Conservation (phyloP, 225 moss, liverwort and hornwort species). For the Rhytidiadelphus loreus region DNA sequence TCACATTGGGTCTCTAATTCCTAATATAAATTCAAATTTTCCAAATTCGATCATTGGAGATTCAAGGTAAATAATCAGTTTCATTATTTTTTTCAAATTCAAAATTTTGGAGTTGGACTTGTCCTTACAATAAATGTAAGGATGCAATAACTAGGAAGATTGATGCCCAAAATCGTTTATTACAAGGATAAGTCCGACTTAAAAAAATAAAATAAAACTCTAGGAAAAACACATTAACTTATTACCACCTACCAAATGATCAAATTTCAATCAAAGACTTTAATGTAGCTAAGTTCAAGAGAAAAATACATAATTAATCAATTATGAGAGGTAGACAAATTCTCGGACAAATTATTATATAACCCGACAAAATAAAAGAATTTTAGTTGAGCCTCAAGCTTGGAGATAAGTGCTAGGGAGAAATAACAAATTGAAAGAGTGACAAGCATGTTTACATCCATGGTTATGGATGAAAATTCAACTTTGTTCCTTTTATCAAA, state of each 20-base stretch:
- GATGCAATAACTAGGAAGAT: neutral
- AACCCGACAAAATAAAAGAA: neutral
- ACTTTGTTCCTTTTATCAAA: neutral
- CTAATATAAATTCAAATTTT: neutral
- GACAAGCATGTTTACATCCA: neutral
- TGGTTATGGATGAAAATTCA: neutral
- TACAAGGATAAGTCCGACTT: fast-evolving
- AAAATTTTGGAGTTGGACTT: neutral
- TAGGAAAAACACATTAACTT: fast-evolving
- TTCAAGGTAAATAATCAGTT: neutral
- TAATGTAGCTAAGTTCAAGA: neutral
- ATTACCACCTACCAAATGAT: neutral
- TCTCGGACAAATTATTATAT: neutral
- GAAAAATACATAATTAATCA: neutral
- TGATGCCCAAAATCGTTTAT: no score
- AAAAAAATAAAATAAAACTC: neutral
- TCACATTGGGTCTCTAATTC: fast-evolving
- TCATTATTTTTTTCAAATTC: neutral
- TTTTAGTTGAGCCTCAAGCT: fast-evolving
- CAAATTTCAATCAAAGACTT: neutral
- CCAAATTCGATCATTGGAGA: neutral
- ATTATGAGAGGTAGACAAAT: fast-evolving
- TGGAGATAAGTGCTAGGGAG: neutral
- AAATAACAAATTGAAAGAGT: neutral
- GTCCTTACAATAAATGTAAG: neutral